Base-by-base conservation (phyloP, 1,284 basidiomycete species). In the Ganoderma boninense region DNA sequence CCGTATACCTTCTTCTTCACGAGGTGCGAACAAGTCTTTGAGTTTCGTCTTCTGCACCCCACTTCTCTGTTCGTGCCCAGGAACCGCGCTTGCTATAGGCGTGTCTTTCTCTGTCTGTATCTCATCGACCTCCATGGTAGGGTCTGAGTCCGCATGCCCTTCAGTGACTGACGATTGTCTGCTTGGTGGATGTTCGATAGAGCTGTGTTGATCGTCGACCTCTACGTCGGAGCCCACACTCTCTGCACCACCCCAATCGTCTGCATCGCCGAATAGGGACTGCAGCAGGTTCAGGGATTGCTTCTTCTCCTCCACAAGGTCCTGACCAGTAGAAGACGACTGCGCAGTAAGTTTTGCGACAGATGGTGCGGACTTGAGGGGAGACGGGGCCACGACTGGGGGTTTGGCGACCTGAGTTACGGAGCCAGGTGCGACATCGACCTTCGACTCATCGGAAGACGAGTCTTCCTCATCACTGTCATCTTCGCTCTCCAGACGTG, bases 21-120 rank as follows among this genome's bases (percentile, higher is more conserved):
- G 83, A 0, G 92, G 91, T 14, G 89, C 89, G 72, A 94, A 93
- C 1, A 94, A 80, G 72, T 92, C 89, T 75, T 92, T 92, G 26
- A 94, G 82, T 49, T 84, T 84, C 20, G 72, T 76, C 60, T 71
- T 67, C 54, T 80, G 76, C 2, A 65, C 29, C 7, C 38, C 60
- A 4, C 40, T 62, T 13, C 64, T 52, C 32, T 64, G 54, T 11
- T 64, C 40, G 32, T 14, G 49, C 13, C 61, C n/a, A 7, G 68
- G 60, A 20, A 69, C 60, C 20, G 23, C 67, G 20, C 49, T 52
- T 40, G n/a, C 32, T 29, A 44, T 32, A 2, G 67, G 59, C 38
- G 70, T 70, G 23, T 29, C 64, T 70, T 40, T 60, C 43, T 56
- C 43, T 10, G 57, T 10, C 7, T 23, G 60, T 18, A 64, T 59